Base-by-base conservation (phyloP, 2,329 filamentous ascomycete species). In the Gnomoniopsis smithogilvyi region DNA sequence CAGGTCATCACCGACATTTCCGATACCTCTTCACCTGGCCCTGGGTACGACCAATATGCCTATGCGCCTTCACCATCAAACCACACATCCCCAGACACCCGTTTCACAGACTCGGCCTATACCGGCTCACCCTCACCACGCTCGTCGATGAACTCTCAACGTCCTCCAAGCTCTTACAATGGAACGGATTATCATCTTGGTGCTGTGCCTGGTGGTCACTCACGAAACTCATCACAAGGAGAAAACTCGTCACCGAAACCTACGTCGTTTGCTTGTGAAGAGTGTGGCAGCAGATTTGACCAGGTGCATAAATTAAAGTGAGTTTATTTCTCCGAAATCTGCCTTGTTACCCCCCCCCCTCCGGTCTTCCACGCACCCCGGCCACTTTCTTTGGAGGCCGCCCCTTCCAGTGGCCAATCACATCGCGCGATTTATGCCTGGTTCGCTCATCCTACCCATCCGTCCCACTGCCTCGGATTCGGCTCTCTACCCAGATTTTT, bases 241-340 rank as follows among this genome's bases (percentile, higher is more conserved):
- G 63, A 64, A 19, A 56, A 61, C 3, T 51, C 67, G 3, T 71
- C 71, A 1, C 68, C 64, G 6, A 62, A 60, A 24, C 60, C 57
- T 14, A 66, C 67, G 15, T 62, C 65, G 0, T 73, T 72, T 38
- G 69, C 68, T 3, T 80, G 78, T 60, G 73, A 77, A 17, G 70
- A 77, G 38, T 80, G 77, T 59, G 69, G 72, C 19, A 73, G 77
- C 34, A 68, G 71, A 1, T 86, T 86, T 64, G 81, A 85, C 59
- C 81, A 85, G 66, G 74, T 81, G 11, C 82, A 86, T 63, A 85
- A 86, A 65, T 74, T 86, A 19, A 86, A 85, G 80, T 83, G 74
- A 63, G 75, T 69, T 10, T 17, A 14, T 14, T 7, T 4, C 17
- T 17, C 14, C 22, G 11, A 17, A 15, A 3, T 17, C 26, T 17